phyloP scores from a whole-genome alignment of 371 early-diverging fungal genomes.

The Parasitella parasitica region DNA sequence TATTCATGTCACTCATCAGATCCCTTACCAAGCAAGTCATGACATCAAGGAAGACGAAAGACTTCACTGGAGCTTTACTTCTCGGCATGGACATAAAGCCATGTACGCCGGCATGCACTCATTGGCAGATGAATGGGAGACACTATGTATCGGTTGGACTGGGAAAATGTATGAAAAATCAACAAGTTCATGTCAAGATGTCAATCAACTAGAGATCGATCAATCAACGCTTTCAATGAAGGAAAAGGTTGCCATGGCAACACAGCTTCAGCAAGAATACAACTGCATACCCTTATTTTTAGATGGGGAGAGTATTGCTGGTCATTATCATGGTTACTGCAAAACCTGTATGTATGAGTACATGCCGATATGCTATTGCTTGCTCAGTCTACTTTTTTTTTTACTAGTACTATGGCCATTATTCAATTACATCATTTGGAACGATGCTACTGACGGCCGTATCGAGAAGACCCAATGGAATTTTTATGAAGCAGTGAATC shows the following conservation, averaged over 20 bases:
- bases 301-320: conserved; percentile 65
- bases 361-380: not conserved
- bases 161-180: conserved; percentile 48
- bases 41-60: conserved; percentile 19
- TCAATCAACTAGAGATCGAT: conserved; percentile 35
- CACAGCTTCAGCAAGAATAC: conserved; percentile 46
- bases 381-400: not conserved
- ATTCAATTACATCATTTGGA: conserved; percentile 93
- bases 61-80: conserved; percentile 35
- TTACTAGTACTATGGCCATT: conserved; percentile 91
- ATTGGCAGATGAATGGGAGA: conserved; percentile 49
- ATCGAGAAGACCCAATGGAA: conserved; percentile 75
- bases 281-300: conserved; percentile 79
- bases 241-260: conserved; percentile 36
- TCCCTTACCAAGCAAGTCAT: conserved; percentile 24
- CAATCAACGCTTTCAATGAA: conserved; percentile 24
- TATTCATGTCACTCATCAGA: conserved; percentile 31
- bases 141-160: conserved; percentile 68
- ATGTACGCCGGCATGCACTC: conserved; percentile 74
- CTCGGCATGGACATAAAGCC: conserved; percentile 73
- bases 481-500: conserved; percentile 84
- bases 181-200: conserved; percentile 7
- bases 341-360: conserved; percentile 73
- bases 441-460: conserved; percentile 68
- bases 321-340: conserved; percentile 91